Base-by-base conservation (phyloP, 139 green algal genomes). In the Chlorella sorokiniana region DNA sequence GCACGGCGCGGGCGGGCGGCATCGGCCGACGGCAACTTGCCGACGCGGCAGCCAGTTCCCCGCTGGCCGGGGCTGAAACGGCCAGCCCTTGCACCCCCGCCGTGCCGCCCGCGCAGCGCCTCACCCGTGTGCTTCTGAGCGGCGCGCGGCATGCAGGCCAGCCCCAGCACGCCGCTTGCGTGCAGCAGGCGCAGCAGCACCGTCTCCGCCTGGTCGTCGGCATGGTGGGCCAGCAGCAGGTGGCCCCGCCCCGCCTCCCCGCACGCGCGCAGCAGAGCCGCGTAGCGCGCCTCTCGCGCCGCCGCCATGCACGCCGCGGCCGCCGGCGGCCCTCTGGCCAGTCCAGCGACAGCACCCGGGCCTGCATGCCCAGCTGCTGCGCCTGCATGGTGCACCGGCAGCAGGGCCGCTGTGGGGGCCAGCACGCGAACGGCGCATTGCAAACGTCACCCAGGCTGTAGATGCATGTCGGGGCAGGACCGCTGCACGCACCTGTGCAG, bases 181-280 rank as follows among this genome's bases (percentile, higher is more conserved):
- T 89, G 88, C 38, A 83, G 42, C 10, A 90, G 69, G 31, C 89
- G 86, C 70, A 93, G 84, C 48, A 92, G 64, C 16, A 93, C 83
- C 16, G 82, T 92, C 72, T 93, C 89, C 23, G 78, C 86, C 75
- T 93, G 88, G 72, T 92, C 87, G 42, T 86, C 87, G 76, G 78
- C 88, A 51, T 92, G 89, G 76, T 92, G 89, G 1, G 68, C 89
- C 37, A 78, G 84, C 38, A 92, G 72, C 65, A 92, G 77, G 31
- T 75, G n/a, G 33, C 44, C 22, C 2, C 86, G 25, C 25, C 81
- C 62, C n/a, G 31, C 37, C 35, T 54, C 33, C 0, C 69, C 54
- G 52, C 78, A 87, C 3, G 68, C 88, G 9, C 44, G 27, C 25
- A 83, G 48, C 61, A 92, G 69, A 20, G 85, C 23, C 4, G 6